Conservation (phyloP, 192 early-diverging fungal genomes). For the Geosiphon pyriformis region DNA sequence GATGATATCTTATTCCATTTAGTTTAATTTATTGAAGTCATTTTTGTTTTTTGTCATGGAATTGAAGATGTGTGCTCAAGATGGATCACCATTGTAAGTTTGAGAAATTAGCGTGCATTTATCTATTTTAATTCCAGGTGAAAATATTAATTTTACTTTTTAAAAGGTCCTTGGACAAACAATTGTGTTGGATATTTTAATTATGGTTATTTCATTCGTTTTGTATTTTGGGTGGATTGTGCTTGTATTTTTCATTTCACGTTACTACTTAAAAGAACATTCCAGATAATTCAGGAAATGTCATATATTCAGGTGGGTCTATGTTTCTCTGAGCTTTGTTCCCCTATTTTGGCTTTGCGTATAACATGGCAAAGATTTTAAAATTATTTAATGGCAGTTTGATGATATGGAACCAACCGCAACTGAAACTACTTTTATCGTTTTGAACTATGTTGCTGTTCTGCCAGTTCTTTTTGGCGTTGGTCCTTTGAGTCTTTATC, state of each 20-base stretch:
- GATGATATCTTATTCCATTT: too few species aligned
- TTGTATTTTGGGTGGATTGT: conserved; percentile 64
- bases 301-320: conserved; percentile 25
- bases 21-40: background rate
- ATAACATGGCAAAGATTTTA: too few species aligned
- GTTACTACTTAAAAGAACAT: conserved; percentile 51
- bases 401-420: conserved; percentile 43
- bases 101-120: too few species aligned
- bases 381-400: conserved; percentile 16
- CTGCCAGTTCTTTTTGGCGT: conserved; percentile 66
- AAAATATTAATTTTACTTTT: too few species aligned
- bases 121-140: too few species aligned
- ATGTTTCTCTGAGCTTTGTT: too few species aligned
- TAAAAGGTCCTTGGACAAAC: conserved; percentile 71
- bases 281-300: conserved; percentile 35
- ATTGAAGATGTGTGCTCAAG: conserved; percentile 61
- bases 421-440: conserved; percentile 64
- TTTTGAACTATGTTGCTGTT: conserved; percentile 67
- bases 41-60: background rate
- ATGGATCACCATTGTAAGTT: conserved; percentile 78
- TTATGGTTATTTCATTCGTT: conserved; percentile 72
- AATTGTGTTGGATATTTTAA: conserved; percentile 79
- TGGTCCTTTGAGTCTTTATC: conserved; percentile 61
- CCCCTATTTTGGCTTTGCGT: too few species aligned
- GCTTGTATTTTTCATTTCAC: conserved; percentile 49